These are phyloP conservation scores for Vitis hybrid DNA, from an alignment of 177 flowering plant species.

Conservation along the genomic window DNA sequence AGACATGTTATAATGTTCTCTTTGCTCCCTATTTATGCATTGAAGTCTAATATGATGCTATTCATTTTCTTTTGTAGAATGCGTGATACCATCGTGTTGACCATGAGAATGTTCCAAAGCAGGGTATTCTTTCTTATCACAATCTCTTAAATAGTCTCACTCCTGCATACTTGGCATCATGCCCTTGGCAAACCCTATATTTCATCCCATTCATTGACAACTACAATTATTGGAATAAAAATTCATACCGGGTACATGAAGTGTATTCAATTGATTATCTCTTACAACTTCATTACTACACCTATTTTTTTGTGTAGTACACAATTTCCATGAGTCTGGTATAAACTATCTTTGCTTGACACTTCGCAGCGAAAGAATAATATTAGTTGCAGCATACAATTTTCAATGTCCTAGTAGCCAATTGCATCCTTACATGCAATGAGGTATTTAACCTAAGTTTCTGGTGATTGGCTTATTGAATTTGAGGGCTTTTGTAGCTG, in stretches of 20 bases:
- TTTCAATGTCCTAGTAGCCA: too few species aligned
- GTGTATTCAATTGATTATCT: neutral
- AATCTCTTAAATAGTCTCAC: neutral
- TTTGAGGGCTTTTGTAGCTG: too few species aligned
- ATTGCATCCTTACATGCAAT: too few species aligned
- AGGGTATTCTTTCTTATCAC: constrained; percentile 50
- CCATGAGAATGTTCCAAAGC: constrained; percentile 81
- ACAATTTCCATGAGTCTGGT: neutral
- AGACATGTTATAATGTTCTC: neutral
- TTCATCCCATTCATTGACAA: too few species aligned
- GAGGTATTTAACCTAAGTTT: too few species aligned
- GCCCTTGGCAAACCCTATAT: neutral
- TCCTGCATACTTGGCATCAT: neutral
- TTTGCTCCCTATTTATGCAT: neutral
- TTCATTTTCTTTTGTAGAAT: constrained; percentile 42
- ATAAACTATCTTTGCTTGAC: neutral
- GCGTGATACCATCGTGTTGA: constrained; percentile 81
- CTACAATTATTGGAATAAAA: neutral
- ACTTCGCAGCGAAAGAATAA: neutral
- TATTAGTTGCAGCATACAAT: neutral
- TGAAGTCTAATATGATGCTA: constrained; percentile 13
- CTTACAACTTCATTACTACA: neutral
- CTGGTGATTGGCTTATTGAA: too few species aligned
- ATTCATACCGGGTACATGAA: neutral
- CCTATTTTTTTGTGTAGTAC: neutral